phyloP scores from a whole-genome alignment of 345 rosid species.

The Camelina sativa region DNA sequence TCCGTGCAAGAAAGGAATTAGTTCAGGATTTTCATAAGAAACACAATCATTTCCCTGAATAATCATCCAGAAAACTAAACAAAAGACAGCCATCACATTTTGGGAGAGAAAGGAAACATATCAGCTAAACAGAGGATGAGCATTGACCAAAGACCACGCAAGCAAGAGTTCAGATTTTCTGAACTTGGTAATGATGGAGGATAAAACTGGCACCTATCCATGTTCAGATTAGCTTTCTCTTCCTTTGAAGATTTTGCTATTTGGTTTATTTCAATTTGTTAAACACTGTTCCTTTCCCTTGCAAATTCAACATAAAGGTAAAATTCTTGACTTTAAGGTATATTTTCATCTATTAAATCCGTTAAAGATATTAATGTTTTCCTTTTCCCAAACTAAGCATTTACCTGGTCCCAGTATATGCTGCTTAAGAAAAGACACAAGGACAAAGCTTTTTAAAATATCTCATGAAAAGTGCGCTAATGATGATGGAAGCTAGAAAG shows the following conservation, averaged over 20 bases:
- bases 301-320: not conserved
- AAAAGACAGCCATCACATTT: slow-evolving; percentile 18
- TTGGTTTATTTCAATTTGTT: not conserved
- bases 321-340: not conserved
- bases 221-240: slow-evolving; percentile 13
- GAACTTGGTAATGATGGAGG: not conserved
- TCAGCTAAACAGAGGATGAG: slow-evolving; percentile 12
- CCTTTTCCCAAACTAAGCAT: not conserved
- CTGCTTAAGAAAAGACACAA: slow-evolving; percentile 1
- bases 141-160: slow-evolving; percentile 21
- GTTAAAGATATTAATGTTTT: not conserved
- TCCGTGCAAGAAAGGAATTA: slow-evolving; percentile 68
- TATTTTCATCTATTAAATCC: not conserved
- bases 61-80: slow-evolving; percentile 28
- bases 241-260: not conserved
- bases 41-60: slow-evolving; percentile 20
- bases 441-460: slow-evolving; percentile 11
- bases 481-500: slow-evolving; percentile 16
- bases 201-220: not conserved
- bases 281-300: not conserved
- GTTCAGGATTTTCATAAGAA: slow-evolving; percentile 44
- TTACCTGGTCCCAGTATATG: not conserved
- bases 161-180: slow-evolving; percentile 1
- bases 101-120: slow-evolving; percentile 34
- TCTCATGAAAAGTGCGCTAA: slow-evolving; percentile 26